A percentile compares a stretch with the other conserved stretches of the same genome.
Conservation (phyloP, 169 alveolate genomes). For the Cryptosporidium xiaoi region DNA sequence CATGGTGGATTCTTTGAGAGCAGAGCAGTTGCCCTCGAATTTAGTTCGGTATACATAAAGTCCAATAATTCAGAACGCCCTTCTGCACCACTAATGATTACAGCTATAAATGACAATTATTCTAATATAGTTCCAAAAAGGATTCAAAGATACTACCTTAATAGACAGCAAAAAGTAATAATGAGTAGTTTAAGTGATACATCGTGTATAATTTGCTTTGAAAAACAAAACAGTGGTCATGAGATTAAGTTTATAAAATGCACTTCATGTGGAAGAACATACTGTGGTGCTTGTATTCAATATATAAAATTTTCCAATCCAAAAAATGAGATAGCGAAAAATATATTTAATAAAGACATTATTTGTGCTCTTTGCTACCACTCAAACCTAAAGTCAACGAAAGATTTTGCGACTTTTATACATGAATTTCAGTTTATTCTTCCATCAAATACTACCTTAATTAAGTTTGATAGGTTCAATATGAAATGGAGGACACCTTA, state of each 20-base stretch:
- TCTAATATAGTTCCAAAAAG: conserved; percentile 45
- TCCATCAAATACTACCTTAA: conserved; percentile 45
- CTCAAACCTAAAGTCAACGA: conserved; percentile 10
- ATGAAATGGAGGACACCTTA: conserved; percentile 72
- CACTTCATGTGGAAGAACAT: conserved; percentile 36
- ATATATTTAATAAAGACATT: conserved; percentile 13
- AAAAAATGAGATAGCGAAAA: background rate
- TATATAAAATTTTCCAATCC: conserved; percentile 21
- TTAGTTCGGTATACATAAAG: conserved; percentile 16
- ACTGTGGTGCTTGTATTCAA: conserved; percentile 15
- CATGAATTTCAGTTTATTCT: conserved; percentile 16
- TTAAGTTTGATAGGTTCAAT: conserved; percentile 47
- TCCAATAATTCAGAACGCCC: background rate
- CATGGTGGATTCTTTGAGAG: conserved; percentile 73
- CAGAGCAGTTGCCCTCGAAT: conserved; percentile 60
- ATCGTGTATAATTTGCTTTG: conserved; percentile 47
- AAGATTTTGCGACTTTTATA: conserved; percentile 35
- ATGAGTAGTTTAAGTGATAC: conserved; percentile 30
- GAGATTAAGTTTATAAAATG: conserved; percentile 14
- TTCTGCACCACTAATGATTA: conserved; percentile 28
- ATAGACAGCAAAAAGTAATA: conserved; percentile 2
- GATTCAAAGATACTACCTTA: conserved; percentile 22
- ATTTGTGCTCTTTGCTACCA: conserved; percentile 31
- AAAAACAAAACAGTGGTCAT: background rate
- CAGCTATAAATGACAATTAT: conserved; percentile 35